A percentile compares a stretch with the other conserved stretches of the same genome.
These are phyloP conservation scores for Alloascoidea africana DNA, from an alignment of 805 yeast species.

Conservation along the genomic window DNA sequence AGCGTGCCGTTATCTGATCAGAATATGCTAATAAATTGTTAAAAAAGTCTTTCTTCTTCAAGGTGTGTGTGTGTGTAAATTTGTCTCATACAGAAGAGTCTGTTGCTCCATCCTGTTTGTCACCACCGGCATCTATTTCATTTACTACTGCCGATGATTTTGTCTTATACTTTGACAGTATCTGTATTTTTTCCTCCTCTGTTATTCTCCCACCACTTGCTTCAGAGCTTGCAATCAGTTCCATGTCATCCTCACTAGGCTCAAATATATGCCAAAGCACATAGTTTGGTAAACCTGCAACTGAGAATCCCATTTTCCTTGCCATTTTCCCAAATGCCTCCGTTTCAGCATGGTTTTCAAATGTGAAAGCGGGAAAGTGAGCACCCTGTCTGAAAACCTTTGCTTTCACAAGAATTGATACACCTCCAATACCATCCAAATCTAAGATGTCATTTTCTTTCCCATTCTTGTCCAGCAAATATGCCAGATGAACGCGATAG, in stretches of 20 bases:
- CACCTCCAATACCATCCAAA: constrained; percentile 81
- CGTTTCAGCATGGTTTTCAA: constrained; percentile 76
- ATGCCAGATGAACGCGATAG: constrained; percentile 72
- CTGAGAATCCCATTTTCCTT: constrained; percentile 60
- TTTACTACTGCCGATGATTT: too few species aligned
- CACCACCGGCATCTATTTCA: too few species aligned
- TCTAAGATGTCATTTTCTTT: constrained; percentile 41
- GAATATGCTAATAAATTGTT: too few species aligned
- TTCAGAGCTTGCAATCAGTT: too few species aligned
- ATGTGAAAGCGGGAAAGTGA: constrained; percentile 77
- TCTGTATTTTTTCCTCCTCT: not conserved
- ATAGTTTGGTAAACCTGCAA: constrained; percentile 83
- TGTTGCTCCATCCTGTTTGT: too few species aligned
- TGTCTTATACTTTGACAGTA: not conserved
- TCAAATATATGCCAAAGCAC: constrained; percentile 91
- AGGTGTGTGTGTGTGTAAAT: too few species aligned
- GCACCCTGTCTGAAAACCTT: constrained; percentile 62
- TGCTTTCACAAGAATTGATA: constrained; percentile 64
- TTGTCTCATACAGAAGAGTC: too few species aligned
- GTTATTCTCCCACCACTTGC: not conserved
- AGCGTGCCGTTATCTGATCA: too few species aligned
- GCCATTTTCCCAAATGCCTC: constrained; percentile 82
- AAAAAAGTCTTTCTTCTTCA: too few species aligned
- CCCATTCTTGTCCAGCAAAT: constrained; percentile 47
- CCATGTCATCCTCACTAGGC: constrained; percentile 91